Base-by-base conservation (phyloP, 2,329 filamentous ascomycete genomes). In the Penicillium sp. region DNA sequence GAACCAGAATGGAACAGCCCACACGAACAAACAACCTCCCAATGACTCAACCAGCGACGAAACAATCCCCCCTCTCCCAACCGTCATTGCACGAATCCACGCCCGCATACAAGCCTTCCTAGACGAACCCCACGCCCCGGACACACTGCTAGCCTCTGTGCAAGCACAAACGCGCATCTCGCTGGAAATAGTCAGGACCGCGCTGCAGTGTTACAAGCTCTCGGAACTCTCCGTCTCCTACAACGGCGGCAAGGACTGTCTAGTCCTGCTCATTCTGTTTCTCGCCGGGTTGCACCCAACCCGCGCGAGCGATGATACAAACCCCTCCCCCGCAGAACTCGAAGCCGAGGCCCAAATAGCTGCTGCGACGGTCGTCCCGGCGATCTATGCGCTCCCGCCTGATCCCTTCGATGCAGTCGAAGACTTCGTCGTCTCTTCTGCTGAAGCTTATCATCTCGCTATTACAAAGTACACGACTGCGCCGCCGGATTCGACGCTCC, bases 191-290 rank as follows among this genome's bases (percentile, higher is more conserved):
- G 86, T 97, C 57, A 83, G 85, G 59, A 84, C 91, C 67, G 90
- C 92, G 15, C 79, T 97, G 69, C 76, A 84, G 61, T 82, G 82
- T 70, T 97, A 96, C 74, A 83, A 83, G 87, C 83, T 89, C 60
- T 82, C 88, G 57, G 84, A 95, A 71, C 82, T 97, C 59, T 91
- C 92, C 5, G 81, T 97, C 62, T 96, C 93, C 55, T 99, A 97
- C 78, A 99, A 99, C 68, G 94, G 94, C 70, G 94, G 94, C 60
- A 99, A 99, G 75, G 94, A 97, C 81, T 97, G 93, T 69, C 88
- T 97, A 19, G 92, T 97, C 52, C 86, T 97, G 19, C 82, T 97
- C 7, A 84, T 97, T 68, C 81, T 97, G 63, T 91, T 96, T 70
- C 87, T 97, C 64, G 87, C 88, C 60, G 80, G 80, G 21, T 74